Percentiles rank a stretch among this genome's conserved stretches.
phyloP scores from a whole-genome alignment of 257 asterid species.

The Scutellaria galericulata region DNA sequence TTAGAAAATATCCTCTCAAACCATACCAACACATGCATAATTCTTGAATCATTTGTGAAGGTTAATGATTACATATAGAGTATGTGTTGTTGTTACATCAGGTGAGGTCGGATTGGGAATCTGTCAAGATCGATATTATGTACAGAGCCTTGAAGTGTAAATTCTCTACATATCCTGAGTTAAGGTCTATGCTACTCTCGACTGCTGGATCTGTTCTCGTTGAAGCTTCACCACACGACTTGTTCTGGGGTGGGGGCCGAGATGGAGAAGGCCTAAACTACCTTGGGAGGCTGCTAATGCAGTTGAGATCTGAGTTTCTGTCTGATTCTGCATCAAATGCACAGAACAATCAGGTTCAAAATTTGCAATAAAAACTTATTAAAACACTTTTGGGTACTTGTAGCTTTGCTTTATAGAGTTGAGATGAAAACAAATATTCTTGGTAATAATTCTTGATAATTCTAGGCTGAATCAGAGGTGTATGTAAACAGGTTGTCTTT shows the following conservation, averaged over 20 bases:
- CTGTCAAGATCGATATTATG: constrained; percentile 74
- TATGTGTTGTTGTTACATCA: constrained; percentile 35
- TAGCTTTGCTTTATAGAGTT: no score
- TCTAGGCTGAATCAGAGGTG: constrained; percentile 10
- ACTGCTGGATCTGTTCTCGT: constrained; percentile 90
- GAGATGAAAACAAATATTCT: no score
- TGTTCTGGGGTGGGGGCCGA: constrained; percentile 99
- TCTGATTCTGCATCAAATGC: constrained; percentile 42
- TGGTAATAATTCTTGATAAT: no score
- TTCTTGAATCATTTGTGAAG: background rate
- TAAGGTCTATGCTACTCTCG: constrained; percentile 71
- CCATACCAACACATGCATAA: no score
- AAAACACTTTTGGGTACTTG: background rate
- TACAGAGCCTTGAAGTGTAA: constrained; percentile 78
- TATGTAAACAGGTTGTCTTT: background rate
- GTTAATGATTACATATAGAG: background rate
- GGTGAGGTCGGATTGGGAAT: constrained; percentile 91
- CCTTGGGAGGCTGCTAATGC: constrained; percentile 93
- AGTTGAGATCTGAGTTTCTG: constrained; percentile 79
- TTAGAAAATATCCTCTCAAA: no score
- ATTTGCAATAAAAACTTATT: constrained; percentile 19
- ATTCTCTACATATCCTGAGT: constrained; percentile 65
- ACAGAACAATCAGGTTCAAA: constrained; percentile 37
- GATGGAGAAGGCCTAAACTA: constrained; percentile 98
- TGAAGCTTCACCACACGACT: constrained; percentile 94